phyloP scores from a whole-genome alignment of 306 rosid species.

The Prunus fruticosa region DNA sequence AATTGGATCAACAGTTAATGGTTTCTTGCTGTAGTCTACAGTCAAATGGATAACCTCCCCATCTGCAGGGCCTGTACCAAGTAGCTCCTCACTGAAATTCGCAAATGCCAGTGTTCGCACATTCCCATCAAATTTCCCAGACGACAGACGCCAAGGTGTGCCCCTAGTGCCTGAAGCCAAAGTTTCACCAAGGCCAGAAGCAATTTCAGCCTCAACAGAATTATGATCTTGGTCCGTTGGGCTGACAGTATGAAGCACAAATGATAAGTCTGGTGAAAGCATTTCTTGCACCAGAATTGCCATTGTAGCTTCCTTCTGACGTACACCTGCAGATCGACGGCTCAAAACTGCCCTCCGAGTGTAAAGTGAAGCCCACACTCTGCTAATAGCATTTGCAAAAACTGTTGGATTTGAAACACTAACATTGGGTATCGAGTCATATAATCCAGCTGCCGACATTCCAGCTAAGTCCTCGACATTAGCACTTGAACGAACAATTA shows the following conservation, averaged over 20 bases:
- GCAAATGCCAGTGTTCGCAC: constrained; percentile 81
- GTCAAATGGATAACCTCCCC: constrained; percentile 81
- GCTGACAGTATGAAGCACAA: constrained; percentile 80
- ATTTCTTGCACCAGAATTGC: constrained; percentile 91
- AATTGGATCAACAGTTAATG: constrained; percentile 61
- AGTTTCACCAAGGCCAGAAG: constrained; percentile 95
- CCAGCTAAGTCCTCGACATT: constrained; percentile 96
- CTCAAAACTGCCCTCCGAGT: constrained; percentile 87
- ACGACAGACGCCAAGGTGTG: constrained; percentile 87
- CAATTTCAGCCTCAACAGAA: constrained; percentile 86
- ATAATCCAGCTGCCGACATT: constrained; percentile 97
- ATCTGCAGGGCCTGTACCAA: constrained; percentile 75
- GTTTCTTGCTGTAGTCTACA: constrained; percentile 90
- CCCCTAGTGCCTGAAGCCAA: constrained; percentile 95
- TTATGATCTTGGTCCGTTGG: constrained; percentile 71
- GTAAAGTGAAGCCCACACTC: constrained; percentile 91
- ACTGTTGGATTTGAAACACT: constrained; percentile 67
- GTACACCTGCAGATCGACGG: constrained; percentile 77
- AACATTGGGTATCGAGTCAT: constrained; percentile 95
- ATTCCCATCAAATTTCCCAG: constrained; percentile 77
- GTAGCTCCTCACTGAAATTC: constrained; percentile 87
- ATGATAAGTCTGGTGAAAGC: constrained; percentile 94
- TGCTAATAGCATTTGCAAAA: constrained; percentile 62
- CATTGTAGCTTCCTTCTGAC: constrained; percentile 84
- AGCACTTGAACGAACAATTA: constrained; percentile 95